These are phyloP conservation scores for Erysimum cheiranthoides DNA, from an alignment of 345 rosid species.

Conservation along the genomic window DNA sequence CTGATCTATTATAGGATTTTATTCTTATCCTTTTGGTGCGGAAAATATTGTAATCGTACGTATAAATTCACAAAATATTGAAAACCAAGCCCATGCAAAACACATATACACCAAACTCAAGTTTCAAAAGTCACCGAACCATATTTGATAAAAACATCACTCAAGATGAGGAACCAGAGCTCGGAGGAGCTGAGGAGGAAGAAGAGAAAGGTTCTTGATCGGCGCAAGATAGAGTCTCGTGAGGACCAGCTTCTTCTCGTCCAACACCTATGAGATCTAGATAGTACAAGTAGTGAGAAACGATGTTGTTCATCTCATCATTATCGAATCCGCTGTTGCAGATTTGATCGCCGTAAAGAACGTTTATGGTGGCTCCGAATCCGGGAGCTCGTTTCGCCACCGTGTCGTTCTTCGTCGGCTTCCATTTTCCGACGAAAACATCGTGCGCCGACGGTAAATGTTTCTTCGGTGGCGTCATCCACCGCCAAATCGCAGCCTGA, in stretches of 20 bases:
- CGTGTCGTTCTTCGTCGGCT: conserved; percentile 85
- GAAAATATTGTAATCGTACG: no score
- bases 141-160: neutral
- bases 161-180: conserved; percentile 39
- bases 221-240: conserved; percentile 71
- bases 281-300: conserved; percentile 77
- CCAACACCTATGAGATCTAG: conserved; percentile 88
- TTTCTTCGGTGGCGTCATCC: conserved; percentile 93
- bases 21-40: no score
- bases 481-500: conserved; percentile 80
- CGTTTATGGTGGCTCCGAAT: conserved; percentile 81
- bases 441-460: conserved; percentile 79
- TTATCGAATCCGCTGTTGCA: conserved; percentile 66
- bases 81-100: conserved; percentile 1
- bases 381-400: conserved; percentile 71
- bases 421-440: conserved; percentile 78
- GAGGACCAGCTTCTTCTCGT: conserved; percentile 88
- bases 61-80: neutral
- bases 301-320: conserved; percentile 73
- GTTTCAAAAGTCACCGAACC: conserved; percentile 6
- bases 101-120: neutral
- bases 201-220: conserved; percentile 71
- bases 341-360: conserved; percentile 71
- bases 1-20: no score
- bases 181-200: conserved; percentile 50